Percentiles rank a stretch among this genome's conserved stretches.
phyloP scores from a whole-genome alignment of 164 flowering plant species.

The Echeveria elegans region DNA sequence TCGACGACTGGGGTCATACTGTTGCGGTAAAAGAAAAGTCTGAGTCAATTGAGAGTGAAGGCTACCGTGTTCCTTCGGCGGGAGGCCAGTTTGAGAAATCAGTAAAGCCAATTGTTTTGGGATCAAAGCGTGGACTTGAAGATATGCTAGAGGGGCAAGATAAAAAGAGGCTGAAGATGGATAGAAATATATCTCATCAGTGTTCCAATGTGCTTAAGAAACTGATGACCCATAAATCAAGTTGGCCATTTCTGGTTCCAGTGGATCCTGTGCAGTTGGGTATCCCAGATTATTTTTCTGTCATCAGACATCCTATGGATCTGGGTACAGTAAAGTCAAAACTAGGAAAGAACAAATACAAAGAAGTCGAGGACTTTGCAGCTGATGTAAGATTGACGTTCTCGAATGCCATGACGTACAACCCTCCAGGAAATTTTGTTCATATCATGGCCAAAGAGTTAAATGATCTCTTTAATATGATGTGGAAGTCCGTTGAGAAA shows the following conservation, averaged over 20 bases:
- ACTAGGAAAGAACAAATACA: not conserved
- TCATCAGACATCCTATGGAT: constrained; percentile 9
- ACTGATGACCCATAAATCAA: not conserved
- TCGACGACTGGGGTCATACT: constrained; percentile 5
- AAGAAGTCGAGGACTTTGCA: not conserved
- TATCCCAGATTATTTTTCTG: constrained; percentile 1
- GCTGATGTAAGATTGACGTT: constrained; percentile 10
- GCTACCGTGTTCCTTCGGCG: not conserved
- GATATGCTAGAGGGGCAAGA: constrained; percentile 19
- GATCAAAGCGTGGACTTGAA: constrained; percentile 30
- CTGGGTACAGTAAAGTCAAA: constrained; percentile 9
- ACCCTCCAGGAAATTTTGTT: constrained; percentile 9
- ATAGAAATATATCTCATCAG: constrained; percentile 23
- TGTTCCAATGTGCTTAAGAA: not conserved
- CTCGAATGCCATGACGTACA: constrained; percentile 9
- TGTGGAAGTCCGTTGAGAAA: constrained; percentile 7
- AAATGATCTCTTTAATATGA: not conserved
- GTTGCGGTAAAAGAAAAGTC: constrained; percentile 1
- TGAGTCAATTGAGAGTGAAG: not conserved
- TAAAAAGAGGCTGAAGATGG: constrained; percentile 51
- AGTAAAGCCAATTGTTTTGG: constrained; percentile 5
- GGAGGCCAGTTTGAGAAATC: not conserved
- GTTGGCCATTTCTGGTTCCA: constrained; percentile 3
- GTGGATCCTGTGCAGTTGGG: constrained; percentile 9
- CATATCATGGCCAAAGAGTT: constrained; percentile 6